Base-by-base conservation (phyloP, 2,329 filamentous ascomycete species). In the Amphichorda felina region DNA sequence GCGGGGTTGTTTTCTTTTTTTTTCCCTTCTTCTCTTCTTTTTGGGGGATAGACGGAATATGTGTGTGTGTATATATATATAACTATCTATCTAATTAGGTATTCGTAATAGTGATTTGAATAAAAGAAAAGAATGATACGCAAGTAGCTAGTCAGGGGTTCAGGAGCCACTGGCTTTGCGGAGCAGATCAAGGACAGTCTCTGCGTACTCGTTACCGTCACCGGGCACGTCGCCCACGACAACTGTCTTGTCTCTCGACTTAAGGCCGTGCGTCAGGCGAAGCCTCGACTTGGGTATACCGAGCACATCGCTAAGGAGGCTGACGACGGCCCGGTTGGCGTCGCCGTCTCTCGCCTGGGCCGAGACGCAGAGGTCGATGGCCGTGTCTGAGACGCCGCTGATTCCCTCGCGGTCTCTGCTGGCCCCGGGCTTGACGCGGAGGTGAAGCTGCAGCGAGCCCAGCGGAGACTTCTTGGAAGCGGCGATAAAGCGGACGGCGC, bases 381-480 rank as follows among this genome's bases (percentile, higher is more conserved):
- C 59, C 6, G 72, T 64, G 17, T 74, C 64, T 0, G 67, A 66
- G 4, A 85, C 54, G 1, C 63, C 61, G 3, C 60, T 49, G 30
- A 85, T 63, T 11, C 79, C 79, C 45, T 82, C 70, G 24, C 77
- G 69, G 17, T 63, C 62, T 19, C 70, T 73, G 50, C 64, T 75
- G 10, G 72, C 70, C 4, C 78, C 75, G 0, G 81, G 75, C 41
- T 80, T 82, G 38, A 85, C 71, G 44, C 71, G 74, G 50, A 81
- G 82, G 18, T 70, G 64, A 22, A 85, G 57, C 36, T 77, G 70
- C 14, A 85, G 52, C 2, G 56, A 63, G 17, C 57, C 61, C 4
- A 56, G 40, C 19, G 57, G 47, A 1, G 64, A 60, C 39, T 67
- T 72, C 34, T 63, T 65, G 33, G 64, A 55, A 4, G 61, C 60